Conservation (phyloP, 2,329 filamentous ascomycete genomes). For the Stagonosporopsis rhizophila region DNA sequence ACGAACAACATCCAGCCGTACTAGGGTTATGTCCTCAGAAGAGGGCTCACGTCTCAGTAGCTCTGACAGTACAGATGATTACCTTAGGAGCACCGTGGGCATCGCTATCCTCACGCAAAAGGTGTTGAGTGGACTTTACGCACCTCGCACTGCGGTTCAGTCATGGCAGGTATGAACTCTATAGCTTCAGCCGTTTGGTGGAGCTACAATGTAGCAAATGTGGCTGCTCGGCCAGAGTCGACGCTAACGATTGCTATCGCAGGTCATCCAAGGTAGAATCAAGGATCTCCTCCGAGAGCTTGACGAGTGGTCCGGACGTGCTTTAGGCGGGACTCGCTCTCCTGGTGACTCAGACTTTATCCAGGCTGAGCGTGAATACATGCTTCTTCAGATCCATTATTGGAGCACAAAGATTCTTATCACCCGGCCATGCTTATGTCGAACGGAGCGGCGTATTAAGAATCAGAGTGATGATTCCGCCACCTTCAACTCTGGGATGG, state of each 20-base stretch:
- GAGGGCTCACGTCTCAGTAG: background rate
- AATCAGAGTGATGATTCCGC: constrained; percentile 36
- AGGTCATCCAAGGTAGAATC: constrained; percentile 43
- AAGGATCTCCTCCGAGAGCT: constrained; percentile 38
- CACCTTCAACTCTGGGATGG: constrained; percentile 42
- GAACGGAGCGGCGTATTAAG: constrained; percentile 31
- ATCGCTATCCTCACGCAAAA: constrained; percentile 45
- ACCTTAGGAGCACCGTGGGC: constrained; percentile 25
- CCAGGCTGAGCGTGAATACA: constrained; percentile 22
- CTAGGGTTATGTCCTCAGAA: background rate
- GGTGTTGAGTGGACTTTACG: constrained; percentile 45
- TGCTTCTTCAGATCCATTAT: constrained; percentile 37
- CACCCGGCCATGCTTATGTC: constrained; percentile 48
- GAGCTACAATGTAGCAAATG: background rate
- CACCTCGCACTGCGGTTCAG: constrained; percentile 38
- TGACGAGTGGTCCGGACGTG: constrained; percentile 40
- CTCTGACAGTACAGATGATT: constrained; percentile 2
- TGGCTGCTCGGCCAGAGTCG: background rate
- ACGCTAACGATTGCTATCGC: constrained; percentile 7
- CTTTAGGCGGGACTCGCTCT: constrained; percentile 16
- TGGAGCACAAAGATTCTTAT: constrained; percentile 46
- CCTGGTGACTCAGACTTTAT: background rate
- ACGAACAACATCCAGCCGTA: background rate
- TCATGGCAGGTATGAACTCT: constrained; percentile 44
- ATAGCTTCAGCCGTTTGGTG: background rate